Evolutionary conservation across 768 basidiomycete species (phyloP).

Genomic region (Pleurotus citrinopileatus): DNA sequence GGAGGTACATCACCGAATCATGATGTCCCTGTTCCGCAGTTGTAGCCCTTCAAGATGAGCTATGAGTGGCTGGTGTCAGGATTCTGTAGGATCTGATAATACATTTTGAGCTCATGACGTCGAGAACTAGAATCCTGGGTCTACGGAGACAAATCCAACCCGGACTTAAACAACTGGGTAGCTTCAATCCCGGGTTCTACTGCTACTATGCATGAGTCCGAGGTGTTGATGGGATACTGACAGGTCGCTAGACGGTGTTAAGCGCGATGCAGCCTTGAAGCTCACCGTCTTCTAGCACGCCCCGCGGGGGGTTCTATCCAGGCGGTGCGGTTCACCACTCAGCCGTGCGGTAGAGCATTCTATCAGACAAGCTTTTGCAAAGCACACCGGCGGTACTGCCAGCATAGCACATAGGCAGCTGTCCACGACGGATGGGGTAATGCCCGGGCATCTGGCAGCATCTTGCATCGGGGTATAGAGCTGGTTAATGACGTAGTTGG

Average conservation of each 20-base stretch:
- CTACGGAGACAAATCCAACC: background rate
- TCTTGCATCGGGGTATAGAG: no score
- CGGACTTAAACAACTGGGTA: constrained; percentile 4
- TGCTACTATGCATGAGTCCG: background rate
- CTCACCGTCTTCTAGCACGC: background rate
- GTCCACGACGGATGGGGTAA: background rate
- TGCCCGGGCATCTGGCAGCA: background rate
- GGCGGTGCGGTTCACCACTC: background rate
- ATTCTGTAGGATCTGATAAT: constrained; percentile 1
- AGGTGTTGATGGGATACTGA: background rate
- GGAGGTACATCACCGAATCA: constrained; percentile 2
- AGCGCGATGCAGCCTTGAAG: background rate
- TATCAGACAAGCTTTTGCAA: background rate
- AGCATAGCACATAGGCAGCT: background rate
- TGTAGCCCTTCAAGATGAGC: background rate
- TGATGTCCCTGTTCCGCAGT: constrained; percentile 9
- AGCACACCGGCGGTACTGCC: background rate
- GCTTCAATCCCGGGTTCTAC: constrained; percentile 6
- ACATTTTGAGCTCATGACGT: background rate
- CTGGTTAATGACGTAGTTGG: no score
- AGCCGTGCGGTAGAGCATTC: background rate
- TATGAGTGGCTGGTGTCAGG: constrained; percentile 5
- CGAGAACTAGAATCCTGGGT: constrained; percentile 3
- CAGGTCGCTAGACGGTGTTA: background rate
- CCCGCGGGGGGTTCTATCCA: background rate